A percentile compares a stretch with the other conserved stretches of the same genome.
Evolutionary conservation across 768 basidiomycete genomes (phyloP).

Genomic region (Zangia roseola): DNA sequence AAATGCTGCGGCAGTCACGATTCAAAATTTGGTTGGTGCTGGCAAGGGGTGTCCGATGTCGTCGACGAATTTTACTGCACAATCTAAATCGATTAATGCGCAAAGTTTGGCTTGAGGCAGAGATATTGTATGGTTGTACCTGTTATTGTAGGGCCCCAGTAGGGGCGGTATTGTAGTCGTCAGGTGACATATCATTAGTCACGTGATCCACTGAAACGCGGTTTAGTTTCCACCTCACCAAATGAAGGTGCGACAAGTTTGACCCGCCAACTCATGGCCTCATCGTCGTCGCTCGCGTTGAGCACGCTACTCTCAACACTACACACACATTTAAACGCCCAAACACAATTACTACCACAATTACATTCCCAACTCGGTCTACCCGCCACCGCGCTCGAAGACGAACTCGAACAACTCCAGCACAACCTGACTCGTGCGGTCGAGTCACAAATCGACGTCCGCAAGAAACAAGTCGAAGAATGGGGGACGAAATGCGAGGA

Average conservation of each 20-base stretch:
- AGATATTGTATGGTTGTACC: not conserved
- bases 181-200: conserved; percentile 28
- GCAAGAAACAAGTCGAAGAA: conserved; percentile 74
- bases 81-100: conserved; percentile 20
- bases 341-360: conserved; percentile 79
- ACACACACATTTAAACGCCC: conserved; percentile 74
- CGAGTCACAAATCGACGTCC: conserved; percentile 64
- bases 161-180: not conserved
- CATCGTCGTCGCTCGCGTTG: conserved; percentile 39
- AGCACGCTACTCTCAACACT: conserved; percentile 74
- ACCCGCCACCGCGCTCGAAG: conserved; percentile 73
- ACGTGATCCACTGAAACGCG: conserved; percentile 22
- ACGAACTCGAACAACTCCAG: conserved; percentile 74
- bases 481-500: conserved; percentile 64
- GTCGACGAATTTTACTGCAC: conserved; percentile 59
- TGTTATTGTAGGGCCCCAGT: not conserved
- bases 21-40: conserved; percentile 69
- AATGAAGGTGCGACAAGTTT: conserved; percentile 9
- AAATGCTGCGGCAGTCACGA: conserved; percentile 55
- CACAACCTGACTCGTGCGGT: conserved; percentile 74
- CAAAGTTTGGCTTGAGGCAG: conserved; percentile 9
- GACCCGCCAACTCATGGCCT: conserved; percentile 22
- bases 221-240: conserved; percentile 24
- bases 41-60: conserved; percentile 67
- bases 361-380: conserved; percentile 84